Evolutionary conservation across 2,329 filamentous ascomycete genomes (phyloP).

Genomic region (Calonectria fujianensis): DNA sequence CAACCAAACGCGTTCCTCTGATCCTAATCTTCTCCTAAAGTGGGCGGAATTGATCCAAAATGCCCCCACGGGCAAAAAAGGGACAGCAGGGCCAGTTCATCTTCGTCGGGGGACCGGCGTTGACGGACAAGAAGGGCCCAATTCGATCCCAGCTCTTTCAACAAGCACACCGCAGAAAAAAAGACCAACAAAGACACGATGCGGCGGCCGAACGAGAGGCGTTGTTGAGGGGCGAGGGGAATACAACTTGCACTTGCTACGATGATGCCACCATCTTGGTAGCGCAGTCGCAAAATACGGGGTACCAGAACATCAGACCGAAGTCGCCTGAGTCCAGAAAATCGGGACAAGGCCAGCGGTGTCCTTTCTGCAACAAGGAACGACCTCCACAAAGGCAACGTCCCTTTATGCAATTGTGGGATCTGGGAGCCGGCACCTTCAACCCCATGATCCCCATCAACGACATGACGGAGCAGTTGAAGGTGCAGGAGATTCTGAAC

Average conservation of each 20-base stretch:
- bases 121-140: conserved; percentile 37
- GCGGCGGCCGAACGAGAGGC: conserved; percentile 33
- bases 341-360: conserved; percentile 16
- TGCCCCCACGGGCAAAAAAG: conserved; percentile 24
- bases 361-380: conserved; percentile 22
- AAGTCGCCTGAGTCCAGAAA: neutral
- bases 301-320: conserved; percentile 19
- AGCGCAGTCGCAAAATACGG: conserved; percentile 5
- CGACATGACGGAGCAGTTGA: conserved; percentile 30
- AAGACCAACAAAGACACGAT: conserved; percentile 33
- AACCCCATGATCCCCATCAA: conserved; percentile 38
- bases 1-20: neutral
- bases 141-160: conserved; percentile 37
- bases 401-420: conserved; percentile 25
- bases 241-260: conserved; percentile 23
- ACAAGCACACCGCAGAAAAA: conserved; percentile 35
- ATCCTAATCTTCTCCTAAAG: neutral
- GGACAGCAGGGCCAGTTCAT: conserved; percentile 32
- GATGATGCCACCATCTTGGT: neutral
- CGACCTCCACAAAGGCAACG: neutral
- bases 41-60: conserved; percentile 19
- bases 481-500: conserved; percentile 36
- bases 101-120: conserved; percentile 38
- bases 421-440: conserved; percentile 35
- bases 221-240: conserved; percentile 12